Conservation (phyloP, 2,329 filamentous ascomycete species). For the Lizonia empirigonia region DNA sequence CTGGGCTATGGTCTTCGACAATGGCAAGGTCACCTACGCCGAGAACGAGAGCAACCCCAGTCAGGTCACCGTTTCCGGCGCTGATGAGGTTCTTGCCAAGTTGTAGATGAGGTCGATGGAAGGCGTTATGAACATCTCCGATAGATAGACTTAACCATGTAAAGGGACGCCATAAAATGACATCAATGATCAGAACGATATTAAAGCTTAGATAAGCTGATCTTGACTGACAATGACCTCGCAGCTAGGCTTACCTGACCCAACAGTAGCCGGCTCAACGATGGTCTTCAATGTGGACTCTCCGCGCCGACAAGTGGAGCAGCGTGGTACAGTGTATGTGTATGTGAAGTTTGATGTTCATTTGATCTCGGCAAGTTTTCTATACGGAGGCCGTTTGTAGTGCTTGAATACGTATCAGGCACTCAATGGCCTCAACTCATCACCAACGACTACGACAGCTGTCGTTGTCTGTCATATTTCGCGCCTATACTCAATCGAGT, state of each 20-base stretch:
- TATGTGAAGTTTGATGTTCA: neutral
- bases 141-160: neutral
- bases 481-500: neutral
- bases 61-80: slow-evolving; percentile 56
- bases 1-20: slow-evolving; percentile 77
- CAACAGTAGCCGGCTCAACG: too few relatives aligned
- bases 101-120: slow-evolving; percentile 38
- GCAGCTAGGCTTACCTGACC: too few relatives aligned
- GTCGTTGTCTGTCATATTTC: neutral
- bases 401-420: neutral
- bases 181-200: neutral
- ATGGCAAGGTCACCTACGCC: slow-evolving; percentile 82
- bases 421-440: neutral
- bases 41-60: slow-evolving; percentile 68
- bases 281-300: too few relatives aligned
- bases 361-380: neutral
- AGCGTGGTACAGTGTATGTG: too few relatives aligned
- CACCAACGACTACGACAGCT: neutral
- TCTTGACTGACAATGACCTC: neutral
- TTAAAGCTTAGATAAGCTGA: too few relatives aligned
- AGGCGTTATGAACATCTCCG: neutral
- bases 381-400: neutral
- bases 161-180: neutral
- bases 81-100: slow-evolving; percentile 56
- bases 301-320: too few relatives aligned